A percentile compares a stretch with the other conserved stretches of the same genome.
Evolutionary conservation across 192 early-diverging fungal genomes (phyloP).

Genomic region (Coemansia sp.): DNA sequence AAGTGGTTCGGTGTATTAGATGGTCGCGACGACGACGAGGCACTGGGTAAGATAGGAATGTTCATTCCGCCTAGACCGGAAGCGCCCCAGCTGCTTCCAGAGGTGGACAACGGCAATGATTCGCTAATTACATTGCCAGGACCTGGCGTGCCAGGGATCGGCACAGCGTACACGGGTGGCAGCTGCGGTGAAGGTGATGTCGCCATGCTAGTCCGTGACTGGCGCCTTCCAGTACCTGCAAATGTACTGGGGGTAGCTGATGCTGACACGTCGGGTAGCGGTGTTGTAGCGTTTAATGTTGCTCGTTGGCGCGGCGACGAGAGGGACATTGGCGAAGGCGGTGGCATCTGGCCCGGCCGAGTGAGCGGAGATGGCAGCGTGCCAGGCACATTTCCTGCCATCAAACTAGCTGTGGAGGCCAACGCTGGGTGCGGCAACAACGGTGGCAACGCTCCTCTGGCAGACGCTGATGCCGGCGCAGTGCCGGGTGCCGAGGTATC

Average conservation of each 20-base stretch:
- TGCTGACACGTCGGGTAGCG: slow-evolving; percentile 19
- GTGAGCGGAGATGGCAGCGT: slow-evolving; percentile 13
- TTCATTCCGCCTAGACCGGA: slow-evolving; percentile 33
- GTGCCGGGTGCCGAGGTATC: background rate
- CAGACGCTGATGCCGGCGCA: slow-evolving; percentile 3
- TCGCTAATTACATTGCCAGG: slow-evolving; percentile 54
- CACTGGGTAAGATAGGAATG: slow-evolving; percentile 15
- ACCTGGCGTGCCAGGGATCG: slow-evolving; percentile 54
- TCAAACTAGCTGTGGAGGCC: background rate
- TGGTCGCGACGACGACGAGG: slow-evolving; percentile 23
- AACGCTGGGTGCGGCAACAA: slow-evolving; percentile 4
- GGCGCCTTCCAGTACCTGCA: slow-evolving; percentile 25
- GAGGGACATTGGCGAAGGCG: slow-evolving; percentile 36
- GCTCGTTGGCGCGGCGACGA: slow-evolving; percentile 29
- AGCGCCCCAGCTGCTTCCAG: slow-evolving; percentile 40
- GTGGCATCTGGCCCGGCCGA: slow-evolving; percentile 21
- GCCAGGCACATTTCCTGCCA: slow-evolving; percentile 5
- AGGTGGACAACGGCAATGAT: slow-evolving; percentile 26
- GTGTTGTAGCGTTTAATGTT: slow-evolving; percentile 18
- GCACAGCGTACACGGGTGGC: slow-evolving; percentile 45
- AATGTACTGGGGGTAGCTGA: slow-evolving; percentile 28
- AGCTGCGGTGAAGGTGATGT: slow-evolving; percentile 45
- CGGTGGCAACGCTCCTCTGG: background rate
- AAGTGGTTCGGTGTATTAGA: slow-evolving; percentile 17
- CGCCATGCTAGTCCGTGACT: slow-evolving; percentile 26